A percentile compares a stretch with the other conserved stretches of the same genome.
Evolutionary conservation across 1,139 yeast genomes (phyloP).

Genomic region (Magnusiomyces paraingens): DNA sequence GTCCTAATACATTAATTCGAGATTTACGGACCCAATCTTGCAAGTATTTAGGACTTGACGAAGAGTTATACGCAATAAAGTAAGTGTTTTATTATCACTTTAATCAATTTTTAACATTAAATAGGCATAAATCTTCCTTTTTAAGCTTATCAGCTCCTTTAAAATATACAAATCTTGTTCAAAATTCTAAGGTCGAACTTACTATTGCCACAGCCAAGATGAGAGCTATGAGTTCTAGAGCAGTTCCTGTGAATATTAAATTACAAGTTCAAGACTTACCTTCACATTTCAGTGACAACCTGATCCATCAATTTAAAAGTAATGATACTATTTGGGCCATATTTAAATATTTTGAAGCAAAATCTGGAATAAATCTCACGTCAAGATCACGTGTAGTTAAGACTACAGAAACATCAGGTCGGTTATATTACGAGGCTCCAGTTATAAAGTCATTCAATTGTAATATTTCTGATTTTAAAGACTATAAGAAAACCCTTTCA

Average conservation of each 20-base stretch:
- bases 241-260: conserved; percentile 21
- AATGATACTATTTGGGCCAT: conserved; percentile 23
- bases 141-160: conserved; percentile 26
- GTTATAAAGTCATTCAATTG: conserved; percentile 25
- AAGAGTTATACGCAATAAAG: conserved; percentile 22
- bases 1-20: conserved; percentile 24
- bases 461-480: conserved; percentile 20
- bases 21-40: conserved; percentile 27
- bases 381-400: conserved; percentile 18
- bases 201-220: conserved; percentile 17
- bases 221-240: conserved; percentile 10
- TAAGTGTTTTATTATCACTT: conserved; percentile 15
- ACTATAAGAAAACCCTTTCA: conserved; percentile 21
- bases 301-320: conserved; percentile 22
- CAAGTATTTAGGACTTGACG: conserved; percentile 20
- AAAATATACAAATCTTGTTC: conserved; percentile 25
- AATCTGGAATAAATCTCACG: conserved; percentile 27
- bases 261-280: conserved; percentile 25
- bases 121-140: conserved; percentile 15
- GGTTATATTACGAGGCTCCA: conserved; percentile 24
- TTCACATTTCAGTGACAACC: conserved; percentile 21
- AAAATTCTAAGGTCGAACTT: conserved; percentile 28
- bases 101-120: not conserved
- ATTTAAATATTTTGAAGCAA: conserved; percentile 23
- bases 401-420: conserved; percentile 15